phyloP scores from a whole-genome alignment of 2,329 filamentous ascomycete species.

The Botrytis porri region DNA sequence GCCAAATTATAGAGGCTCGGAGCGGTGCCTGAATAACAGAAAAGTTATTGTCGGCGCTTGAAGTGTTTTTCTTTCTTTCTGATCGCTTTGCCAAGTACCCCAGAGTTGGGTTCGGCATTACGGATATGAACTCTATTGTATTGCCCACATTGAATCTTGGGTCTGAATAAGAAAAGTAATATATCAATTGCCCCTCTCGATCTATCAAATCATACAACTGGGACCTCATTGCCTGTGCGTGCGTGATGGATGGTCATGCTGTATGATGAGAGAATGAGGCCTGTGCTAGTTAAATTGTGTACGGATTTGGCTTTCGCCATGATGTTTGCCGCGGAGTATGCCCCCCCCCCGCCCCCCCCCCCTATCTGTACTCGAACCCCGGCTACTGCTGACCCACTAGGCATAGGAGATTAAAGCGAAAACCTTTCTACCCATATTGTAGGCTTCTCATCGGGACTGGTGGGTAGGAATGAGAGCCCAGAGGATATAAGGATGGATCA shows the following conservation, averaged over 20 bases:
- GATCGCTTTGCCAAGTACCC: neutral
- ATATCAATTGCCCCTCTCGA: neutral
- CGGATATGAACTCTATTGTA: neutral
- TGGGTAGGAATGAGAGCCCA: neutral
- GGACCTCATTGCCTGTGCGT: constrained; percentile 1
- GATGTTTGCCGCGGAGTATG: neutral
- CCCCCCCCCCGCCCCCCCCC: neutral
- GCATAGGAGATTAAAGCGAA: constrained; percentile 10
- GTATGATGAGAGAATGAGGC: constrained; percentile 7
- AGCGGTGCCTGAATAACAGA: neutral
- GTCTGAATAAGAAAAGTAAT: neutral
- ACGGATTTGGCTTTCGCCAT: constrained; percentile 1
- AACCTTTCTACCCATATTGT: neutral
- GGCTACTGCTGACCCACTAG: neutral
- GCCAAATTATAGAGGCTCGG: neutral
- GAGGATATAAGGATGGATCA: neutral
- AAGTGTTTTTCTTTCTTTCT: neutral
- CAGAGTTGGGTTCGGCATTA: constrained; percentile 2
- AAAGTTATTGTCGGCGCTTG: neutral
- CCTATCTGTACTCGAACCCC: neutral
- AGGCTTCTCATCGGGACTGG: neutral
- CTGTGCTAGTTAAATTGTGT: neutral
- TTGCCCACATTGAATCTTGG: neutral
- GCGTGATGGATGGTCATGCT: neutral
- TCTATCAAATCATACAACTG: constrained; percentile 11